Percentiles rank a stretch among this genome's conserved stretches.
phyloP scores from a whole-genome alignment of 345 rosid species.

The Populus euphratica region DNA sequence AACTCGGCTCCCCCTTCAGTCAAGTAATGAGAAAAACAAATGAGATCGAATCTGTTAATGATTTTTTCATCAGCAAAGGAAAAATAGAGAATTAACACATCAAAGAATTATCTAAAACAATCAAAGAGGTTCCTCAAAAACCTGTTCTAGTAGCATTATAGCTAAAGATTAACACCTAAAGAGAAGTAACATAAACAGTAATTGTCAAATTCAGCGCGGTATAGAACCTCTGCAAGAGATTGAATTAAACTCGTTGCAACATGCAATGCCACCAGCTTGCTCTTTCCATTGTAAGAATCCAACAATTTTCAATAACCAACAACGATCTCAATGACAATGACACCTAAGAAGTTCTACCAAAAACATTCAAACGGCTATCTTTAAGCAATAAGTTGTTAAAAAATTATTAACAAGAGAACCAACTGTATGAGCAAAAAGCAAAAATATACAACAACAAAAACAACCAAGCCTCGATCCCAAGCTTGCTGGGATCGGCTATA shows the following conservation, averaged over 20 bases:
- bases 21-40: conserved; percentile 16
- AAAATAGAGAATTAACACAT: not conserved
- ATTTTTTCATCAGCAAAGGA: conserved; percentile 1
- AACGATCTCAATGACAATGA: not conserved
- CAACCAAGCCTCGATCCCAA: not conserved
- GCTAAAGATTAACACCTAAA: not conserved
- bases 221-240: not conserved
- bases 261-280: not conserved
- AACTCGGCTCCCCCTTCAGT: conserved; percentile 47
- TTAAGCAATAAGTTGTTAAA: too few species aligned
- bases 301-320: not conserved
- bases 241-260: not conserved
- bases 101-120: not conserved
- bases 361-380: not conserved
- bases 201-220: not conserved
- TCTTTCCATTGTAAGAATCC: not conserved
- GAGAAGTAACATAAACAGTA: not conserved
- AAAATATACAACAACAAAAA: not conserved
- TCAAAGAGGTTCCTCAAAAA: not conserved
- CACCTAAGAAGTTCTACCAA: not conserved
- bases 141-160: not conserved
- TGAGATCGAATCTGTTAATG: not conserved
- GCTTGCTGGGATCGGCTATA: not conserved
- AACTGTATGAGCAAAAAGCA: too few species aligned
- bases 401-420: too few species aligned